phyloP scores from a whole-genome alignment of 2,329 filamentous ascomycete genomes.

The Tolypocladium inflatum region DNA sequence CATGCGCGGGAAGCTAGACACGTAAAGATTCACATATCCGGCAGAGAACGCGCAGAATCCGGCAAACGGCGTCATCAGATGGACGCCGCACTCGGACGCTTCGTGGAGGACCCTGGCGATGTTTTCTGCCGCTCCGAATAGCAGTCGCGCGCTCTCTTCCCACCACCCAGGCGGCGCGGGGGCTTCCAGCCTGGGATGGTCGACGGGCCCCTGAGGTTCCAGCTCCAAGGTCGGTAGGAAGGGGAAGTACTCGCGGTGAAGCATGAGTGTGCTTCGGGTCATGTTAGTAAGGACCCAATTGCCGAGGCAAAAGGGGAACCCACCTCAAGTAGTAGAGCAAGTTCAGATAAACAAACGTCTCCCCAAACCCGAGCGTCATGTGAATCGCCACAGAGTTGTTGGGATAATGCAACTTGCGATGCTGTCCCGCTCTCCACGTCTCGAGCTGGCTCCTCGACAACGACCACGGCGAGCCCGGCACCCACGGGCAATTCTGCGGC shows the following conservation, averaged over 20 bases:
- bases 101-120: slow-evolving; percentile 26
- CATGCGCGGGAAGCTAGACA: slow-evolving; percentile 29
- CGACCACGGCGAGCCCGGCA: slow-evolving; percentile 23
- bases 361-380: slow-evolving; percentile 27
- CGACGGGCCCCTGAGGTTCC: slow-evolving; percentile 26
- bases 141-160: slow-evolving; percentile 23
- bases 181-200: slow-evolving; percentile 27
- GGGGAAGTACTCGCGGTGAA: slow-evolving; percentile 33
- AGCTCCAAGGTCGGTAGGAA: slow-evolving; percentile 27
- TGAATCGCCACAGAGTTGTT: slow-evolving; percentile 25
- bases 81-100: slow-evolving; percentile 23
- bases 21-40: slow-evolving; percentile 30
- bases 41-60: slow-evolving; percentile 37
- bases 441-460: slow-evolving; percentile 17
- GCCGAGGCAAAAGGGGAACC: background rate
- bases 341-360: slow-evolving; percentile 32
- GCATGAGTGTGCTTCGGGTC: slow-evolving; percentile 25
- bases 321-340: slow-evolving; percentile 33
- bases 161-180: slow-evolving; percentile 29
- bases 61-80: slow-evolving; percentile 29
- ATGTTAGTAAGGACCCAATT: background rate
- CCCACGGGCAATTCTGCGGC: slow-evolving; percentile 30
- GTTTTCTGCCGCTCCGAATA: slow-evolving; percentile 26
- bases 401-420: slow-evolving; percentile 25
- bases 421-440: slow-evolving; percentile 24